phyloP scores from a whole-genome alignment of 2,329 filamentous ascomycete species.

The Claviceps sp. region DNA sequence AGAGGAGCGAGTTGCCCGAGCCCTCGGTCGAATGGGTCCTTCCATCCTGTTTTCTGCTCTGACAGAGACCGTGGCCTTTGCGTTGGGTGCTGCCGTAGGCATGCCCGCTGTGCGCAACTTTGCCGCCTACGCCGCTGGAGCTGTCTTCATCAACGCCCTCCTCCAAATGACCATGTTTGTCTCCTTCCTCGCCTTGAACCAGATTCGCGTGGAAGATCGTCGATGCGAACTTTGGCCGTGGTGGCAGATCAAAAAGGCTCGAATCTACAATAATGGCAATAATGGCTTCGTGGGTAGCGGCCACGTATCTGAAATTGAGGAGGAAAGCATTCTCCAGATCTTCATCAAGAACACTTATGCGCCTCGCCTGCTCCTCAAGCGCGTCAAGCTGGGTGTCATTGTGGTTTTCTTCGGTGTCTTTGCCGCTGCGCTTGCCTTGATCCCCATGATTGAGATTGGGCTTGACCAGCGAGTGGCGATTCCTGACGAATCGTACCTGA shows the following conservation, averaged over 20 bases:
- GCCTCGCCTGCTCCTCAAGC: conserved; percentile 64
- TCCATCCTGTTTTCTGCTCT: conserved; percentile 92
- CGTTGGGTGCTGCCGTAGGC: conserved; percentile 81
- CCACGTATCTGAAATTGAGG: conserved; percentile 59
- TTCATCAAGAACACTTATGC: conserved; percentile 90
- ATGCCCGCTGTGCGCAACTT: conserved; percentile 99
- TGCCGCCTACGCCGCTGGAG: conserved; percentile 88
- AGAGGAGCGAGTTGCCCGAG: conserved; percentile 71
- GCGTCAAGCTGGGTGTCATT: conserved; percentile 63
- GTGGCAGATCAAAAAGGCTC: conserved; percentile 63
- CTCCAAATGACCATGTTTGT: conserved; percentile 96
- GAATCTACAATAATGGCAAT: conserved; percentile 44
- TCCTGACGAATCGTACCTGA: conserved; percentile 85
- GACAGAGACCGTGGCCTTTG: conserved; percentile 88
- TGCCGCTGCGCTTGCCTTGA: conserved; percentile 67
- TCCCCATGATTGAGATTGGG: conserved; percentile 75
- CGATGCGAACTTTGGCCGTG: conserved; percentile 89
- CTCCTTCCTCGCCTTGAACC: conserved; percentile 81
- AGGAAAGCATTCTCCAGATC: conserved; percentile 69
- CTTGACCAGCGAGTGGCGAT: conserved; percentile 92
- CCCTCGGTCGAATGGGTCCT: conserved; percentile 90
- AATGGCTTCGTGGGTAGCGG: conserved; percentile 42
- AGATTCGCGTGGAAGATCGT: conserved; percentile 75
- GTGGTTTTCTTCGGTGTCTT: conserved; percentile 79
- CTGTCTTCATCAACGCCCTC: conserved; percentile 93